These are phyloP conservation scores for Cornus controversa DNA, from an alignment of 148 eudicot genomes.

Conservation along the genomic window DNA sequence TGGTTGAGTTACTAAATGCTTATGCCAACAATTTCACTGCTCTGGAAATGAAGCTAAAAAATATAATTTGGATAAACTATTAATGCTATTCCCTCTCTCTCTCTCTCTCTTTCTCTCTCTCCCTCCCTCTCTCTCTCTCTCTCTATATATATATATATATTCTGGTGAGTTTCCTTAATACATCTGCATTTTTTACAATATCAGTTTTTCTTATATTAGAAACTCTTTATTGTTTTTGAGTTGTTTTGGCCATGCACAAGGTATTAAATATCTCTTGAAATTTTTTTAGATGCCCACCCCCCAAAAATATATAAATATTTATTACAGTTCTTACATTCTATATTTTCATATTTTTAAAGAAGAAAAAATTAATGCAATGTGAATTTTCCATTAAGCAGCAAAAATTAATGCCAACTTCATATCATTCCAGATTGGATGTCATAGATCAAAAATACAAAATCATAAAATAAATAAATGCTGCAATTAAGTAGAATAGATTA, in stretches of 20 bases:
- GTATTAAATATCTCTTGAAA: no score
- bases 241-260: neutral
- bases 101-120: neutral
- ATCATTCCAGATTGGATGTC: neutral
- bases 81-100: neutral
- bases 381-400: neutral
- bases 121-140: neutral
- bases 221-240: neutral
- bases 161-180: no score
- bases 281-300: neutral
- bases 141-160: neutral
- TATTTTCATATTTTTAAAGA: neutral
- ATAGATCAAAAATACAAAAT: neutral
- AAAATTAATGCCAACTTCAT: neutral
- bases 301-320: no score
- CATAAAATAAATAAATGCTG: neutral
- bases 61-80: neutral
- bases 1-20: neutral
- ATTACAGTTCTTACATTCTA: neutral
- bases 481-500: conserved; percentile 15
- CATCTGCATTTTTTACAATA: neutral
- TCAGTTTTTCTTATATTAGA: neutral
- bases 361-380: neutral
- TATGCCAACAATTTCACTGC: neutral
- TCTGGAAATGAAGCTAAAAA: neutral